A percentile compares a stretch with the other conserved stretches of the same genome.
Evolutionary conservation across 2,329 filamentous ascomycete species (phyloP).

Genomic region (Orbilia brochopaga): DNA sequence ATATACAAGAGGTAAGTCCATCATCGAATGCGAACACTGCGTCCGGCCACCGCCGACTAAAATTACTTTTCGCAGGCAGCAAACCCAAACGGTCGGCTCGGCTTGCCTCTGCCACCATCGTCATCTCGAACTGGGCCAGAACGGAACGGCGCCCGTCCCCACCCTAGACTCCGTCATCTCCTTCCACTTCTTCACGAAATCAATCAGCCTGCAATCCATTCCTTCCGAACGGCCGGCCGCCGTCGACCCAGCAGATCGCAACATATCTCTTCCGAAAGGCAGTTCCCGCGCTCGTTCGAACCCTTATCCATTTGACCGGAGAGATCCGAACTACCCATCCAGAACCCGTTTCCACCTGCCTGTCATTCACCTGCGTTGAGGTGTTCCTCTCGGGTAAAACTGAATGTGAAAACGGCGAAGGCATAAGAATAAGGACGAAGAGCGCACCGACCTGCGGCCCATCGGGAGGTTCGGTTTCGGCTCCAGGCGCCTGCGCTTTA

Average conservation of each 20-base stretch:
- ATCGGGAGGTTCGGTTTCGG: not conserved
- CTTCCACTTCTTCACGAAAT: constrained; percentile 28
- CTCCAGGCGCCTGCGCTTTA: constrained; percentile 10
- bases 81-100: constrained; percentile 9
- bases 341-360: not conserved
- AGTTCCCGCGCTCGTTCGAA: not conserved
- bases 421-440: constrained; percentile 6
- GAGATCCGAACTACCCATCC: not conserved
- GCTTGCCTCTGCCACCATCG: constrained; percentile 17
- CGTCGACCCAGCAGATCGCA: not conserved
- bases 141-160: constrained; percentile 17
- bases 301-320: not conserved
- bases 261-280: not conserved
- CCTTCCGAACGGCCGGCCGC: not conserved
- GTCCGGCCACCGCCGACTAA: not conserved
- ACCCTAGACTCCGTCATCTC: constrained; percentile 17
- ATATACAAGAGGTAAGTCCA: no score
- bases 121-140: constrained; percentile 13
- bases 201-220: constrained; percentile 11
- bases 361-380: not conserved
- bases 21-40: not conserved
- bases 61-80: not conserved
- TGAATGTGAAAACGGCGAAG: not conserved
- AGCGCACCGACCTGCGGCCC: not conserved
- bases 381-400: not conserved